phyloP scores from a whole-genome alignment of 257 asterid species.

The Mitragyna speciosa region DNA sequence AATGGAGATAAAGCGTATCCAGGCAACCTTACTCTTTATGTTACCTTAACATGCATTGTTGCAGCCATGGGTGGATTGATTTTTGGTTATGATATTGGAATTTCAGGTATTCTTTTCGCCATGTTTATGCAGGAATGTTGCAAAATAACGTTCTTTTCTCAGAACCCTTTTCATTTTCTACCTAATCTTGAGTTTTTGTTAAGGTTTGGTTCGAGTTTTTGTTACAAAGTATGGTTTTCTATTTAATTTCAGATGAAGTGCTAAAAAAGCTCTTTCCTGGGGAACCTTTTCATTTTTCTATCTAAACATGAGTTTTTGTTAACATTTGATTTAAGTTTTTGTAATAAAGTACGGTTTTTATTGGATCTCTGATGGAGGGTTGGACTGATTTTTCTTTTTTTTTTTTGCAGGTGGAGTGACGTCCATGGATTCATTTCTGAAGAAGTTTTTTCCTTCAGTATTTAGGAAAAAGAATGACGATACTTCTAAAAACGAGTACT shows the following conservation, averaged over 20 bases:
- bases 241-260: no score
- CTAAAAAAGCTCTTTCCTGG: no score
- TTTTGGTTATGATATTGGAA: constrained; percentile 86
- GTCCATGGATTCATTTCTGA: constrained; percentile 73
- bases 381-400: not conserved
- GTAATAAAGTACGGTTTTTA: no score
- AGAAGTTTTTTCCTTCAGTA: constrained; percentile 61
- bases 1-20: constrained; percentile 60
- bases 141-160: not conserved
- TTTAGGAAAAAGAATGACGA: constrained; percentile 47
- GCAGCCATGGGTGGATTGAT: constrained; percentile 97
- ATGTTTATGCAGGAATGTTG: no score
- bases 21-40: constrained; percentile 67
- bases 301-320: not conserved
- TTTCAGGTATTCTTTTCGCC: constrained; percentile 52
- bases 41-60: constrained; percentile 63
- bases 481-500: constrained; percentile 63
- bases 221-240: not conserved
- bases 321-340: not conserved
- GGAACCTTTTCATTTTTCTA: not conserved
- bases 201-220: no score
- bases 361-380: not conserved
- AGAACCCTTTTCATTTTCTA: not conserved
- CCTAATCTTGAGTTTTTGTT: not conserved
- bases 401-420: constrained; percentile 75